A percentile compares a stretch with the other conserved stretches of the same genome.
These are phyloP conservation scores for Echeveria elegans DNA, from an alignment of 164 flowering plant species.

Conservation along the genomic window DNA sequence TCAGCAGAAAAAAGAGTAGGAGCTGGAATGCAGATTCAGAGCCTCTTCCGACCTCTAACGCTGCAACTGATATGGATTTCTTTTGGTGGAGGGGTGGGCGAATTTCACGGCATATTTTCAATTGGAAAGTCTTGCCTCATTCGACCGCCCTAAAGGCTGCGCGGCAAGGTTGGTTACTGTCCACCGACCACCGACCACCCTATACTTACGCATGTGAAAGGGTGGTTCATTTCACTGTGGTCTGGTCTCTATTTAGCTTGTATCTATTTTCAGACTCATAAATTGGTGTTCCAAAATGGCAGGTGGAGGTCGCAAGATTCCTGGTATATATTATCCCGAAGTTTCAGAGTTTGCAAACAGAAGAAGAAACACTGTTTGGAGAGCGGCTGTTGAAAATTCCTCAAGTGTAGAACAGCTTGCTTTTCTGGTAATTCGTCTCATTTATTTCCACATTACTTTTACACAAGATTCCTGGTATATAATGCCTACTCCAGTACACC, in stretches of 20 bases:
- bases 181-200: too few species aligned
- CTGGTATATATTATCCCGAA: constrained; percentile 68
- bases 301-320: constrained; percentile 80
- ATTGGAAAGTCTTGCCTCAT: constrained; percentile 76
- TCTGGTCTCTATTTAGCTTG: neutral
- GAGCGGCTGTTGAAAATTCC: constrained; percentile 76
- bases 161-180: constrained; percentile 61
- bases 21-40: constrained; percentile 28
- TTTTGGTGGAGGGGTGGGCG: constrained; percentile 97
- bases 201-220: neutral
- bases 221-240: neutral
- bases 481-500: neutral
- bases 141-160: constrained; percentile 62
- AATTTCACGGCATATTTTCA: constrained; percentile 64
- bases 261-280: neutral
- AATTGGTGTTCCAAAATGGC: constrained; percentile 30
- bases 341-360: constrained; percentile 64
- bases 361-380: constrained; percentile 64
- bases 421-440: constrained; percentile 42
- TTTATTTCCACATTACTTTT: neutral
- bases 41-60: constrained; percentile 24
- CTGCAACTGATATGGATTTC: constrained; percentile 34
- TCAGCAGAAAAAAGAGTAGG: constrained; percentile 33
- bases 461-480: neutral
- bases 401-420: constrained; percentile 65